These are phyloP conservation scores for Trichoderma breve DNA, from an alignment of 2,329 filamentous ascomycete species.

Conservation along the genomic window DNA sequence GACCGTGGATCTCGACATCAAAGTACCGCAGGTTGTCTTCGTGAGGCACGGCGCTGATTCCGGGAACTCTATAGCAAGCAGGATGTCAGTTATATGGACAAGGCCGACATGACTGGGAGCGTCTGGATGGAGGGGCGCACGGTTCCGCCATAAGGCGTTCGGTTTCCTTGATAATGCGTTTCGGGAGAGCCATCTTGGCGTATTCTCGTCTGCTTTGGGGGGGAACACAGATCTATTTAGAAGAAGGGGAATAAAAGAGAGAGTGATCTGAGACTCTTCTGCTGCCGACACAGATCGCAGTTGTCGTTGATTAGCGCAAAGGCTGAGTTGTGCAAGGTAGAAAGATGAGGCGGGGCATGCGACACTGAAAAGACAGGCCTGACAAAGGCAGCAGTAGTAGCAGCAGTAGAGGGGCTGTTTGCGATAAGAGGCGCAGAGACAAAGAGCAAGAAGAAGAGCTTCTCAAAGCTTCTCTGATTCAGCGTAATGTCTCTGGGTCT, in stretches of 20 bases:
- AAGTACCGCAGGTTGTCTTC: constrained; percentile 98
- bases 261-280: not conserved
- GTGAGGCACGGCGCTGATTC: constrained; percentile 92
- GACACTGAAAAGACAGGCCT: constrained; percentile 8
- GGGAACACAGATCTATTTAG: not conserved
- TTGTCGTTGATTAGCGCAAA: not conserved
- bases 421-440: constrained; percentile 4
- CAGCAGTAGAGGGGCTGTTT: constrained; percentile 6
- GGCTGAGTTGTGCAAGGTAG: constrained; percentile 14
- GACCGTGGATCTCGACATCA: constrained; percentile 93
- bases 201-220: not conserved
- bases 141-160: constrained; percentile 95
- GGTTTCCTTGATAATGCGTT: constrained; percentile 98
- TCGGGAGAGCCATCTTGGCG: constrained; percentile 70
- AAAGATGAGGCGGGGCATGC: constrained; percentile 24
- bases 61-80: constrained; percentile 68
- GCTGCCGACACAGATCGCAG: not conserved
- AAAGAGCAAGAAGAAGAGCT: not conserved
- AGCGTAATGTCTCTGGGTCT: not conserved
- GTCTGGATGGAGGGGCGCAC: constrained; percentile 51
- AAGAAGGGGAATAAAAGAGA: not conserved
- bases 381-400: not conserved
- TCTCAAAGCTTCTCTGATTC: not conserved
- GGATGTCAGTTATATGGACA: constrained; percentile 22
- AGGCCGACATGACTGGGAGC: constrained; percentile 19